Evolutionary conservation across 345 rosid genomes (phyloP).

Genomic region (Acer negundo): DNA sequence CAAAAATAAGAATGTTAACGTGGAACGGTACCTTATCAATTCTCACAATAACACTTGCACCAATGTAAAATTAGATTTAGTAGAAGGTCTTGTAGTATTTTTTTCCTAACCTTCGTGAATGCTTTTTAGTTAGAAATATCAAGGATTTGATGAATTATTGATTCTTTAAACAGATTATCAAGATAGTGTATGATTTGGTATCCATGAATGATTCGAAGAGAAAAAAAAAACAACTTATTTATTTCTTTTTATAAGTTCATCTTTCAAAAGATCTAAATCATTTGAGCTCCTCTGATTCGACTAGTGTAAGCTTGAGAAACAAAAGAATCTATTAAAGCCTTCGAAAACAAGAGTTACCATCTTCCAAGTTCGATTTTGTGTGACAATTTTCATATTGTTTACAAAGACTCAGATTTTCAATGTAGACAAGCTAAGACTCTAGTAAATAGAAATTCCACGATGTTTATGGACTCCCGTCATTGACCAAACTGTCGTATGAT

Average conservation of each 20-base stretch:
- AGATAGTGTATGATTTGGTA: not conserved
- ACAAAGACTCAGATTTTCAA: too few species aligned
- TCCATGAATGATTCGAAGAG: not conserved
- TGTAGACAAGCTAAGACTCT: too few species aligned
- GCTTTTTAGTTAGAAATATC: not conserved
- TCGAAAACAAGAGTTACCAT: not conserved
- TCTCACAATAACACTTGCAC: conserved; percentile 1
- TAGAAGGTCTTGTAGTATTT: not conserved
- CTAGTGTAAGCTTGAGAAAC: not conserved
- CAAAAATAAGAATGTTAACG: conserved; percentile 7
- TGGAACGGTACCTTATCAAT: not conserved
- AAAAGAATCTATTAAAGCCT: not conserved
- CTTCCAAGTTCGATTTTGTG: not conserved
- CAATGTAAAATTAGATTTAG: not conserved
- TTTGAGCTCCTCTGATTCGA: not conserved
- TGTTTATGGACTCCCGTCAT: not conserved
- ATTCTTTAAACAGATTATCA: too few species aligned
- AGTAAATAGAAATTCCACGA: too few species aligned
- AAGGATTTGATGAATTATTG: too few species aligned
- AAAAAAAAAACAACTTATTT: too few species aligned
- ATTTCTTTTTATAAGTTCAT: too few species aligned
- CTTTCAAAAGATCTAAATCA: not conserved
- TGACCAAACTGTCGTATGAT: not conserved
- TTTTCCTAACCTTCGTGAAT: not conserved
- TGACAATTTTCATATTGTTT: too few species aligned